Evolutionary conservation across 2,329 filamentous ascomycete species (phyloP).

Genomic region (Diaporthe capsici): DNA sequence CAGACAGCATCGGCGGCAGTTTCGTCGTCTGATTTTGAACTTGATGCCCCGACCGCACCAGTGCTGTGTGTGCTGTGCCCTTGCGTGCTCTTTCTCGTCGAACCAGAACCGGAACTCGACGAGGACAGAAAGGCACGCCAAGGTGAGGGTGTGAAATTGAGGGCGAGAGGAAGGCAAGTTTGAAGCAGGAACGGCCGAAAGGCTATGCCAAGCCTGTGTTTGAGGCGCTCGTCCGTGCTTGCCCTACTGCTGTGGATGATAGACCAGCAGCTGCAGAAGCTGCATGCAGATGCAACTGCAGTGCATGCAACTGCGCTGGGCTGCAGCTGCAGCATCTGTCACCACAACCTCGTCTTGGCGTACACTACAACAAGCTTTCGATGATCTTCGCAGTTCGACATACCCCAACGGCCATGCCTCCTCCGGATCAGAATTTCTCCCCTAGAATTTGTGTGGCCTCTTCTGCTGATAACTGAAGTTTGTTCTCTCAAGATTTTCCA

Average conservation of each 20-base stretch:
- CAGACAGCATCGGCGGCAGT: slow-evolving; percentile 11
- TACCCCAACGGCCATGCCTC: not conserved
- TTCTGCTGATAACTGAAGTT: not conserved
- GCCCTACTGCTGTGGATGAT: too few species aligned
- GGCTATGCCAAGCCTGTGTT: slow-evolving; percentile 8
- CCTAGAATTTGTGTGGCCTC: not conserved
- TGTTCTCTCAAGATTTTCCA: not conserved
- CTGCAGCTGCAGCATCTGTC: slow-evolving; percentile 10
- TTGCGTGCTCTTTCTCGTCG: not conserved
- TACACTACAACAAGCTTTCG: not conserved
- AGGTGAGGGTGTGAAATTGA: not conserved
- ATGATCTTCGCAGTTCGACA: not conserved
- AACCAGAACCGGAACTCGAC: not conserved
- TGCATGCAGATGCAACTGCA: not conserved
- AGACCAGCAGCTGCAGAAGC: not conserved
- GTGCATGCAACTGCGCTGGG: not conserved
- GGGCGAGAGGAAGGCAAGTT: not conserved
- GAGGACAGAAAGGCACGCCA: not conserved
- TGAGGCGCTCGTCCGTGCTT: slow-evolving; percentile 5
- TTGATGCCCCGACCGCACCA: not conserved
- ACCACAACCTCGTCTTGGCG: not conserved
- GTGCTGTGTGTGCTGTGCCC: not conserved
- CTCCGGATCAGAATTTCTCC: not conserved
- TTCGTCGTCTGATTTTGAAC: not conserved
- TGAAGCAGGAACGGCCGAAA: not conserved